These are phyloP conservation scores for Corchorus capsularis DNA, from an alignment of 345 rosid genomes.

Conservation along the genomic window DNA sequence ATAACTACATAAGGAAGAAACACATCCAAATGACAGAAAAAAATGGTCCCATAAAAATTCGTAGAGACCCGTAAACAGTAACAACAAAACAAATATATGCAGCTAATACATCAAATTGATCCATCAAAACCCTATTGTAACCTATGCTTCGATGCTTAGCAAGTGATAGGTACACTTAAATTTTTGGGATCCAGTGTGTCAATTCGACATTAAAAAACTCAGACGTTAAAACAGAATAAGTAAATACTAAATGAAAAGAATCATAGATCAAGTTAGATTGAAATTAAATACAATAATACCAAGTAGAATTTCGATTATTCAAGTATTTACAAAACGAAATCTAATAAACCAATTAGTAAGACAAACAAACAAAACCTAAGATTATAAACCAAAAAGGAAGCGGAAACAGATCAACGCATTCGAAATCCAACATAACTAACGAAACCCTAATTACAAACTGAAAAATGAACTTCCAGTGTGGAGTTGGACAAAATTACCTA, in stretches of 20 bases:
- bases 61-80: neutral
- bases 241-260: neutral
- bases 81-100: neutral
- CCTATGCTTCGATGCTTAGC: neutral
- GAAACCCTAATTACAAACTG: slow-evolving; percentile 2
- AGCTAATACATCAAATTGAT: neutral
- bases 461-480: slow-evolving; percentile 19
- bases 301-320: neutral
- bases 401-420: slow-evolving; percentile 16
- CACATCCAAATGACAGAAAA: neutral
- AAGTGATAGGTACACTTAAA: neutral
- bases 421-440: slow-evolving; percentile 21
- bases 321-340: neutral
- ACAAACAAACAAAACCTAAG: neutral
- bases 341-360: neutral
- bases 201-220: neutral
- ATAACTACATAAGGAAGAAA: neutral
- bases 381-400: slow-evolving; percentile 3
- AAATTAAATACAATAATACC: neutral
- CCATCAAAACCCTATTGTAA: neutral
- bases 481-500: slow-evolving; percentile 27
- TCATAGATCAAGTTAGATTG: slow-evolving; percentile 1
- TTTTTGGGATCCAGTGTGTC: neutral
- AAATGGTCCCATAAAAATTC: neutral
- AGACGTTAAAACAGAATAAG: neutral